phyloP scores from a whole-genome alignment of 192 early-diverging fungal genomes.

The Podila minutissima region DNA sequence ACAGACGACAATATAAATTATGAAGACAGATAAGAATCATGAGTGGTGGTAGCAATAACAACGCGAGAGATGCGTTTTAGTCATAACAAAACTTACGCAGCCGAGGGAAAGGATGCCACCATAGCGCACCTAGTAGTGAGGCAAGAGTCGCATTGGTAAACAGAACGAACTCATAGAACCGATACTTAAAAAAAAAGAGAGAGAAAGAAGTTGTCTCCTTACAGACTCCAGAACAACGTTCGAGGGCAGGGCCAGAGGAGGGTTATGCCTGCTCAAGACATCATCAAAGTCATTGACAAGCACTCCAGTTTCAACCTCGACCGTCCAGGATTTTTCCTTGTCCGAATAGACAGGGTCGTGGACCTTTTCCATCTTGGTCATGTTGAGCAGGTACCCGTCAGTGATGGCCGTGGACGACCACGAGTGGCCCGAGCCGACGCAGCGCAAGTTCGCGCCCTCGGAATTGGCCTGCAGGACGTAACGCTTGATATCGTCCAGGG shows the following conservation, averaged over 20 bases:
- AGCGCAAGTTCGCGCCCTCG: conserved; percentile 11
- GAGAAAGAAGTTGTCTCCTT: neutral
- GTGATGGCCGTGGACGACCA: conserved; percentile 14
- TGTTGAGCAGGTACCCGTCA: conserved; percentile 14
- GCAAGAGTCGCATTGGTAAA: no score
- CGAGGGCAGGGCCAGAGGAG: conserved; percentile 21
- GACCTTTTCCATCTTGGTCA: conserved; percentile 8
- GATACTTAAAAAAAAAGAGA: no score
- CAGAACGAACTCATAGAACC: no score
- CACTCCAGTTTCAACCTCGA: no score
- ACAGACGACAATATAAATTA: no score
- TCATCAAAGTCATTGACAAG: conserved; percentile 11
- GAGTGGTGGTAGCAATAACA: no score
- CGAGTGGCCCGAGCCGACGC: conserved; percentile 15
- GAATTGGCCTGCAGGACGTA: conserved; percentile 26
- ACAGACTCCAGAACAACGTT: conserved; percentile 7
- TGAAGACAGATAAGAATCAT: no score
- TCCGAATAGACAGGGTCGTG: neutral
- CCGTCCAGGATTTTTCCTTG: conserved; percentile 1
- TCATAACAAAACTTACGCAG: no score
- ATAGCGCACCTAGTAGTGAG: no score
- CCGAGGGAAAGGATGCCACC: no score
- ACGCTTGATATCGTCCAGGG: conserved; percentile 20
- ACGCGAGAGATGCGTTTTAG: no score
- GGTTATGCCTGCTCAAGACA: conserved; percentile 17